Base-by-base conservation (phyloP, 306 rosid genomes). In the Purshia tridentata region DNA sequence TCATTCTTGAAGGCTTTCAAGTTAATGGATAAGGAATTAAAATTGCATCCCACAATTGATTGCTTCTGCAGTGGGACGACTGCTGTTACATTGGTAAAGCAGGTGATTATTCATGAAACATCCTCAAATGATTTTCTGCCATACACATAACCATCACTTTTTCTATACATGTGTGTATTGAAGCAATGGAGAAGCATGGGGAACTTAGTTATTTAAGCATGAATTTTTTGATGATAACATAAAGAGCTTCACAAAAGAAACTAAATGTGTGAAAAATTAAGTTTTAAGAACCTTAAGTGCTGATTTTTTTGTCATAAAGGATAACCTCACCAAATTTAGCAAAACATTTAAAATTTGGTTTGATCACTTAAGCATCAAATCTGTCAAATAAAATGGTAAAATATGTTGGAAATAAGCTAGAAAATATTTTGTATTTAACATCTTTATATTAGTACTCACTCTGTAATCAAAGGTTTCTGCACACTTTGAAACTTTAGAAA, bases 11-110 rank as follows among this genome's bases (percentile, higher is more conserved):
- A 67, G 75, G 80, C 89, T 54, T 85, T 85, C 77, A 77, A 72
- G 70, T 72, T 82, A 47, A 85, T 85, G 87, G 89, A 85, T 75
- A 85, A 80, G 76, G 89, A 85, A 73, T 75, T 85, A 48, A 67
- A 76, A 65, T 53, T 80, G 42, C 83, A 85, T 67, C 85, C 83
- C 1, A 74, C 77, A n/a, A 77, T 85, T 11, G 85, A 85, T 72
- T 85, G 87, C 76, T 82, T 82, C 77, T 85, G 89, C 82, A 85
- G 89, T 64, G 89, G 89, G 48, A 44, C 85, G 0, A 85, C 89
- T 0, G 85, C 87, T 4, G 87, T 85, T 63, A 75, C 87, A 13
- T 51, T 85, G 67, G 45, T 85, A 44, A 85, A 82, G 45, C 86
- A 84, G 88, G 88, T 84, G 49, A 75, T n/a, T 22, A 49, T 64